Percentiles rank a stretch among this genome's conserved stretches.
These are phyloP conservation scores for Geotrichum citri-aurantii DNA, from an alignment of 1,139 yeast species.

Conservation along the genomic window DNA sequence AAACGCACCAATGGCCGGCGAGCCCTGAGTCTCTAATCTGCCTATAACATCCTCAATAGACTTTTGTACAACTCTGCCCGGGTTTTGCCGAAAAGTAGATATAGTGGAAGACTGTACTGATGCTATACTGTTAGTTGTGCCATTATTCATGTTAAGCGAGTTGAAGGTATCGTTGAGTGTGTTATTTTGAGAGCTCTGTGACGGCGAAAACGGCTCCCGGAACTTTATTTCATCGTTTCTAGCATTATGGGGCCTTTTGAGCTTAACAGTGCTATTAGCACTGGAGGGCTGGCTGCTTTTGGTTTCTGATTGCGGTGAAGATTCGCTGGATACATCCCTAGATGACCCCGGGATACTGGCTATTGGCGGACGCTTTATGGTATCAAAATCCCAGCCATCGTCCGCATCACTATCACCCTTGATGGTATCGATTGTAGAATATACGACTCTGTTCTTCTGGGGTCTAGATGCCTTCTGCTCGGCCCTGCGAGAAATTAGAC, in stretches of 20 bases:
- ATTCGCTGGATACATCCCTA: not conserved
- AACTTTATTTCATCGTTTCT: not conserved
- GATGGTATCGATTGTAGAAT: constrained; percentile 21
- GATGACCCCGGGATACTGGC: not conserved
- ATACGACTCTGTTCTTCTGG: constrained; percentile 17
- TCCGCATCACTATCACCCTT: constrained; percentile 25
- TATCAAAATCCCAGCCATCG: constrained; percentile 40
- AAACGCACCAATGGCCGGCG: constrained; percentile 16
- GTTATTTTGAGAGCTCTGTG: not conserved
- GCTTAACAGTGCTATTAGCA: constrained; percentile 1
- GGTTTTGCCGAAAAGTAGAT: constrained; percentile 15
- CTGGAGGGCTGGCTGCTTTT: constrained; percentile 1
- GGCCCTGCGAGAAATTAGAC: constrained; percentile 28
- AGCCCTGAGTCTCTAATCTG: constrained; percentile 20
- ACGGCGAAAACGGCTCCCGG: not conserved
- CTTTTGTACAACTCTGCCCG: constrained; percentile 13
- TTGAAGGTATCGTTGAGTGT: not conserved
- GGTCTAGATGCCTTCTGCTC: constrained; percentile 20
- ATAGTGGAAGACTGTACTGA: constrained; percentile 5
- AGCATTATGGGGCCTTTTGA: not conserved
- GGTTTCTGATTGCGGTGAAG: not conserved
- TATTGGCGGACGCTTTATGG: constrained; percentile 30
- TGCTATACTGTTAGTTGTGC: not conserved
- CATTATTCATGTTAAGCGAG: not conserved
- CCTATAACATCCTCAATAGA: constrained; percentile 22